These are phyloP conservation scores for Hansenula sp. DNA, from an alignment of 1,139 yeast species.

Conservation along the genomic window DNA sequence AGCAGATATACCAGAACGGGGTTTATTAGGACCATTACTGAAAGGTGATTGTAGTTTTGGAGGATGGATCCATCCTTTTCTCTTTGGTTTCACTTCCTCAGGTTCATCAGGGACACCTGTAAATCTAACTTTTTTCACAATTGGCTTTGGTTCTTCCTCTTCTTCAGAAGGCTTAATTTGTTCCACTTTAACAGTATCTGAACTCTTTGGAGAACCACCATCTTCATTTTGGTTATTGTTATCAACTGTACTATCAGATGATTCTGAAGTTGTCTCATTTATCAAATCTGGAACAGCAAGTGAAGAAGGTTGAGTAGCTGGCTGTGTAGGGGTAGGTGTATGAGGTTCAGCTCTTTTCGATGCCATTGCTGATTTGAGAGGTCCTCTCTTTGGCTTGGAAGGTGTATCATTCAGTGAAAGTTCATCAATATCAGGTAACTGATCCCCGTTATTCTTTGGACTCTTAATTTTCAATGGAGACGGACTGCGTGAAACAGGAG, in stretches of 20 bases:
- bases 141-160: neutral
- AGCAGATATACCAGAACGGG: conserved; percentile 8
- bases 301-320: neutral
- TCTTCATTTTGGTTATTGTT: neutral
- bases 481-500: conserved; percentile 5
- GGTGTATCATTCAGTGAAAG: conserved; percentile 3
- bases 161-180: conserved; percentile 1
- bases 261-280: conserved; percentile 9
- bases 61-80: conserved; percentile 19
- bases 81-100: conserved; percentile 16
- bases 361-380: conserved; percentile 3
- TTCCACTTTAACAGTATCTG: neutral
- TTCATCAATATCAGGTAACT: conserved; percentile 7
- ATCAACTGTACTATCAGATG: conserved; percentile 6
- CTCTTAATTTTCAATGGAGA: conserved; percentile 5
- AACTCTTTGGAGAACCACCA: neutral
- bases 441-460: neutral
- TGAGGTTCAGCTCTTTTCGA: neutral
- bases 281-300: conserved; percentile 1
- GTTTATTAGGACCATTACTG: conserved; percentile 2
- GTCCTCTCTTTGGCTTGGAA: neutral
- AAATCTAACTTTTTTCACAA: conserved; percentile 20
- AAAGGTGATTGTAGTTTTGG: conserved; percentile 10
- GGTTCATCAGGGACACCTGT: conserved; percentile 20
- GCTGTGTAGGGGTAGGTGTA: neutral